These are phyloP conservation scores for Peribolospora kevripleyi DNA, from an alignment of 768 basidiomycete genomes.

Conservation along the genomic window DNA sequence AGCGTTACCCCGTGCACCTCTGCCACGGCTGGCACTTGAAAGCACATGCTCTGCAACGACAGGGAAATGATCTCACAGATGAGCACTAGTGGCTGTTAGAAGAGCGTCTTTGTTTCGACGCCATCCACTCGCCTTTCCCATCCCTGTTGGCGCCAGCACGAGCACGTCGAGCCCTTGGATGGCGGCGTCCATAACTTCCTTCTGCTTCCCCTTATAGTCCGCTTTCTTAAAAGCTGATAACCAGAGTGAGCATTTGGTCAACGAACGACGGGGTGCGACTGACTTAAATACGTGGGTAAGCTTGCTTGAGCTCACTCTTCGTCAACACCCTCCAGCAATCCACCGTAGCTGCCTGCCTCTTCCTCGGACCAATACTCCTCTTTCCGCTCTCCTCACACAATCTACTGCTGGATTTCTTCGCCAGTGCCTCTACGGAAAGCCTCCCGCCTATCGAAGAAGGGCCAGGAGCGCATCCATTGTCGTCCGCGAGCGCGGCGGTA, in stretches of 20 bases:
- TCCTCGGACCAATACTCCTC: too few relatives aligned
- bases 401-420: too few relatives aligned
- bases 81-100: too few relatives aligned
- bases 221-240: slow-evolving; percentile 15
- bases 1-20: slow-evolving; percentile 17
- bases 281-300: background rate
- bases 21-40: slow-evolving; percentile 18
- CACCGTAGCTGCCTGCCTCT: background rate
- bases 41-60: slow-evolving; percentile 14
- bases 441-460: too few relatives aligned
- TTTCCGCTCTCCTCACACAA: too few relatives aligned
- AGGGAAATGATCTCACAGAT: background rate
- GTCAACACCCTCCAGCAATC: slow-evolving; percentile 12
- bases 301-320: slow-evolving; percentile 10
- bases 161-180: slow-evolving; percentile 17
- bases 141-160: slow-evolving; percentile 18
- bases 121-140: slow-evolving; percentile 16
- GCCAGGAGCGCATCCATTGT: too few relatives aligned
- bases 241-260: background rate
- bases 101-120: too few relatives aligned
- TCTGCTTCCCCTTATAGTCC: slow-evolving; percentile 15
- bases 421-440: too few relatives aligned
- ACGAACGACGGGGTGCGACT: background rate
- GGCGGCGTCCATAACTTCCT: slow-evolving; percentile 15
- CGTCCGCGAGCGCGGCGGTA: too few relatives aligned